Conservation (phyloP, 139 green algal species). For the Medakamo hakoo region DNA sequence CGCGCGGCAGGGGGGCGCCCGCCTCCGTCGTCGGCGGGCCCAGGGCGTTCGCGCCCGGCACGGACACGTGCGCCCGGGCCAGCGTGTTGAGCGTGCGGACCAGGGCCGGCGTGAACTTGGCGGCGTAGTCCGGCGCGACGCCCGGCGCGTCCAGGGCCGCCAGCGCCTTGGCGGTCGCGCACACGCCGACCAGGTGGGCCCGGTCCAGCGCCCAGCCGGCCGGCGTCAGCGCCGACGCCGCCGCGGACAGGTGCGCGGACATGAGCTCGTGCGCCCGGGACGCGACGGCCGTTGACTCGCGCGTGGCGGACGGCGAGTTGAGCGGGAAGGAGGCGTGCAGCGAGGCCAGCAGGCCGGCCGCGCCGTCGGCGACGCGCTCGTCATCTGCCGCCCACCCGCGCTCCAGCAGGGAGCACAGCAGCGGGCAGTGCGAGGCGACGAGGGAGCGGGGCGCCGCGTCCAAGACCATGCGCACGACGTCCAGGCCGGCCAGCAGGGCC, state of each 20-base stretch:
- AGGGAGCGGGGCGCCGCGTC: neutral
- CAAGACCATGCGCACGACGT: conserved; percentile 21
- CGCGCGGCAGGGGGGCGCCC: neutral
- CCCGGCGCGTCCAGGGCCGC: conserved; percentile 4
- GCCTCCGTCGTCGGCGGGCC: neutral
- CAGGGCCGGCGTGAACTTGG: conserved; percentile 28
- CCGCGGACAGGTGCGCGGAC: conserved; percentile 1
- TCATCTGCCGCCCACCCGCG: conserved; percentile 15
- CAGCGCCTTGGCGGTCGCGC: conserved; percentile 14
- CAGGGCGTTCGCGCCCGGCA: neutral
- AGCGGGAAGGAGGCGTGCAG: conserved; percentile 8
- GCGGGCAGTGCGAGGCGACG: conserved; percentile 10
- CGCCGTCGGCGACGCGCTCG: conserved; percentile 11
- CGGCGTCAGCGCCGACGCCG: neutral
- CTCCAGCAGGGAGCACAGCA: conserved; percentile 22
- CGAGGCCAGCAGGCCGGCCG: conserved; percentile 14
- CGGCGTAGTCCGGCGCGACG: conserved; percentile 18
- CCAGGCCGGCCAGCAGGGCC: conserved; percentile 8
- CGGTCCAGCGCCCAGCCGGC: conserved; percentile 1
- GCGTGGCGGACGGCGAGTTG: neutral
- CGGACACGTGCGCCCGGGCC: conserved; percentile 23
- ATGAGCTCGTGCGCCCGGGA: conserved; percentile 16
- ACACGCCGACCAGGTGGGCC: conserved; percentile 11
- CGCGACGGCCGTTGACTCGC: conserved; percentile 2
- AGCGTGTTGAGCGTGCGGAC: conserved; percentile 43